Conservation (phyloP, 495 filamentous ascomycete genomes). For the Lasiosphaeria ovina region DNA sequence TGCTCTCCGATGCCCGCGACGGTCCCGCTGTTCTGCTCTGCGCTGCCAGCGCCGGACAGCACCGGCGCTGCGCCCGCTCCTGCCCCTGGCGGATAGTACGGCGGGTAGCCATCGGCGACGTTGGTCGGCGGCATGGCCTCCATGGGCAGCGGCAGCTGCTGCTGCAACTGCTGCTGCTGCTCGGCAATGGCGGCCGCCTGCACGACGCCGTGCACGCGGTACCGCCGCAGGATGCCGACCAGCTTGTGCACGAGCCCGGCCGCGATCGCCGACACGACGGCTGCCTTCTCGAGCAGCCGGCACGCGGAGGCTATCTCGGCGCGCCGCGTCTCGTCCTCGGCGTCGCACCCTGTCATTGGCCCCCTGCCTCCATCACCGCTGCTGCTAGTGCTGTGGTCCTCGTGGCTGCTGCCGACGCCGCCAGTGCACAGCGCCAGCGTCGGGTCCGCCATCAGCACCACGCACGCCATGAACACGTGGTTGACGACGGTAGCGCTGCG, state of each 20-base stretch:
- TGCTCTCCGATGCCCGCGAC: too few relatives aligned
- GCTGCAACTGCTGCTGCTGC: too few relatives aligned
- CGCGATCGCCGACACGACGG: constrained; percentile 10
- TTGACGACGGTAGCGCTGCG: constrained; percentile 11
- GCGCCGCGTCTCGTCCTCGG: constrained; percentile 1
- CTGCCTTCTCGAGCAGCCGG: constrained; percentile 8
- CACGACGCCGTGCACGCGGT: constrained; percentile 3
- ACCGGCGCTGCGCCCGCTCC: too few relatives aligned
- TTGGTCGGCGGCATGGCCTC: too few relatives aligned
- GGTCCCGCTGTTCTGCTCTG: too few relatives aligned
- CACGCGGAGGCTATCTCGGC: constrained; percentile 1
- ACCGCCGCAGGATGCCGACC: constrained; percentile 5
- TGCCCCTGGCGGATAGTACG: too few relatives aligned
- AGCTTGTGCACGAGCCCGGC: constrained; percentile 13
- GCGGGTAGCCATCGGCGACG: too few relatives aligned
- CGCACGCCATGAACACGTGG: constrained; percentile 19
- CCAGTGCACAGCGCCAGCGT: background rate
- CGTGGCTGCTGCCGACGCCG: too few relatives aligned
- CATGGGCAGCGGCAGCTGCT: too few relatives aligned
- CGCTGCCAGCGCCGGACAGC: too few relatives aligned
- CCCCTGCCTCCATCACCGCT: constrained; percentile 1
- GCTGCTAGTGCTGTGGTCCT: too few relatives aligned
- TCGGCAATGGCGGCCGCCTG: too few relatives aligned
- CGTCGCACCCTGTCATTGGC: background rate
- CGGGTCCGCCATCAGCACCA: constrained; percentile 12